A percentile compares a stretch with the other conserved stretches of the same genome.
Evolutionary conservation across 306 rosid species (phyloP).

Genomic region (Cyclanthera cordifolia): DNA sequence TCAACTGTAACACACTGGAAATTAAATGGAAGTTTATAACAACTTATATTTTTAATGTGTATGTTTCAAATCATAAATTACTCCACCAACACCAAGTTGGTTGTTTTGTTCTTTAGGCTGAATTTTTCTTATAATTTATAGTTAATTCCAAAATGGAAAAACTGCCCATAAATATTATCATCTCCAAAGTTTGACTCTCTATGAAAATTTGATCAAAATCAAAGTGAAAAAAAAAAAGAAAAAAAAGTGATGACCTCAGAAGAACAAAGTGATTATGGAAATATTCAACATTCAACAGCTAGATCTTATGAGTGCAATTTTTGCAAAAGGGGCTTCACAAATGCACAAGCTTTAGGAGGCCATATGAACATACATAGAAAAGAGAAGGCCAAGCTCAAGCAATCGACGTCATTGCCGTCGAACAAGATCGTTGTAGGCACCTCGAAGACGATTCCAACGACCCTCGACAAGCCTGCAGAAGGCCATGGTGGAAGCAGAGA

Average conservation of each 20-base stretch:
- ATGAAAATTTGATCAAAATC: slow-evolving; percentile 9
- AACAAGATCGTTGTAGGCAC: not conserved
- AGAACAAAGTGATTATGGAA: not conserved
- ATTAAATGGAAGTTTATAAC: no score
- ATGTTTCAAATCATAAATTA: not conserved
- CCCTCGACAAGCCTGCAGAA: not conserved
- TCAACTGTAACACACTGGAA: no score
- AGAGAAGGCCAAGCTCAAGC: slow-evolving; percentile 68
- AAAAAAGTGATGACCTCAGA: not conserved
- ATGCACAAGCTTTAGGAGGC: slow-evolving; percentile 89
- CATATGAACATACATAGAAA: slow-evolving; percentile 85
- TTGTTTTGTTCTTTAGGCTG: slow-evolving; percentile 28
- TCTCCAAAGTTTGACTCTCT: not conserved
- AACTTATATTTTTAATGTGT: not conserved
- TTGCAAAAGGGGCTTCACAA: slow-evolving; percentile 77
- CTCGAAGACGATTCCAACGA: not conserved
- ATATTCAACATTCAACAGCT: not conserved
- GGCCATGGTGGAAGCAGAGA: not conserved
- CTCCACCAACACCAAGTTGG: slow-evolving; percentile 10
- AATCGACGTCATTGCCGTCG: not conserved
- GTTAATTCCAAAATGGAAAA: not conserved
- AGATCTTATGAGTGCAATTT: slow-evolving; percentile 65
- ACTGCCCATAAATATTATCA: slow-evolving; percentile 1
- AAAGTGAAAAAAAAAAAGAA: no score
- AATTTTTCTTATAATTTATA: slow-evolving; percentile 15